phyloP scores from a whole-genome alignment of 352 stramenopile genomes.

The Pythium oligandrum region DNA sequence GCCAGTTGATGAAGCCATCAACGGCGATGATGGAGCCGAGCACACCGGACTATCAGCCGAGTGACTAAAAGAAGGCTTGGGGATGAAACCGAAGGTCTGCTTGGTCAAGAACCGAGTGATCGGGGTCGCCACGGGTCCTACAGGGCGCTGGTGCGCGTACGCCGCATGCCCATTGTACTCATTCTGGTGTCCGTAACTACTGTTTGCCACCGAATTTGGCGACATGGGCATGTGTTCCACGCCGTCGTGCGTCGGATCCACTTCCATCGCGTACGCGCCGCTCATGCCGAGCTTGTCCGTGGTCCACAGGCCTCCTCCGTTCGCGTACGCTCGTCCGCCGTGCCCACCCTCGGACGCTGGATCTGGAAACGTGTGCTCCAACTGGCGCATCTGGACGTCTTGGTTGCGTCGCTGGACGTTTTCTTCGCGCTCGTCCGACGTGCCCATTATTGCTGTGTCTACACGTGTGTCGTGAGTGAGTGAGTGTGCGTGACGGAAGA shows the following conservation, averaged over 20 bases:
- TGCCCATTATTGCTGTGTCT: no score
- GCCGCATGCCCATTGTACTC: no score
- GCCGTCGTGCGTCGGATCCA: slow-evolving; percentile 15
- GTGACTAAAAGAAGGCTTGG: slow-evolving; percentile 32
- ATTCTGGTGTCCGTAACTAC: no score
- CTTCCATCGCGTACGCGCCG: slow-evolving; percentile 12
- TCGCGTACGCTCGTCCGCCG: no score
- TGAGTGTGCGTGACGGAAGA: no score
- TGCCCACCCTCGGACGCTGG: no score
- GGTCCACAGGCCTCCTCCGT: no score
- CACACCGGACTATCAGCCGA: slow-evolving; percentile 6
- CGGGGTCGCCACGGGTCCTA: slow-evolving; percentile 9
- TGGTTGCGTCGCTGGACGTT: no score
- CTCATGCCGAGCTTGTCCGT: slow-evolving; percentile 16
- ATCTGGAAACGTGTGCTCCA: no score
- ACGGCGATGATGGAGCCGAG: slow-evolving; percentile 13
- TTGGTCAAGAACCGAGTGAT: slow-evolving; percentile 55
- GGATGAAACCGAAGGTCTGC: slow-evolving; percentile 54
- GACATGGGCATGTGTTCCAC: slow-evolving; percentile 4
- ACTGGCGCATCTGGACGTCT: no score
- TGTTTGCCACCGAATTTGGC: slow-evolving; percentile 2
- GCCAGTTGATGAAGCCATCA: background rate
- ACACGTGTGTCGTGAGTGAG: no score
- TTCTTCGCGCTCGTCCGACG: no score
- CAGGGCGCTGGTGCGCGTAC: background rate